These are phyloP conservation scores for Zygoascus flipseniorum DNA, from an alignment of 805 yeast genomes.

Conservation along the genomic window DNA sequence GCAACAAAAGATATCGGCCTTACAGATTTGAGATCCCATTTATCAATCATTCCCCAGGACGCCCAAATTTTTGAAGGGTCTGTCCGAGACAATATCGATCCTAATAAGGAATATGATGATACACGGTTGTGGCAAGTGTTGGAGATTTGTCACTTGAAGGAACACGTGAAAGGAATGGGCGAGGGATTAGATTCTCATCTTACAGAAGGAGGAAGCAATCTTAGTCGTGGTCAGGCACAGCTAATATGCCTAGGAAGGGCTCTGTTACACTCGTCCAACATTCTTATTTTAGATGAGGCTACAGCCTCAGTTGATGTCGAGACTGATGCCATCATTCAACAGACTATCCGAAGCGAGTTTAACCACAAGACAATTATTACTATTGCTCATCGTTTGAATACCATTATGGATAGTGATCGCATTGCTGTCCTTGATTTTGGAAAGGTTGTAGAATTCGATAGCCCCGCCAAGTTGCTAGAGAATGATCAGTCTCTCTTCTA, in stretches of 20 bases:
- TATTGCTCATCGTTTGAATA: constrained; percentile 77
- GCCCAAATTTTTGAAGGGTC: constrained; percentile 61
- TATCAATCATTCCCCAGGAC: constrained; percentile 63
- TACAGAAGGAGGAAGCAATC: constrained; percentile 65
- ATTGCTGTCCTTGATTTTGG: constrained; percentile 68
- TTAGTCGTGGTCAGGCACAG: constrained; percentile 79
- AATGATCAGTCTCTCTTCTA: constrained; percentile 65
- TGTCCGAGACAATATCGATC: constrained; percentile 55
- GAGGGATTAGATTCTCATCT: constrained; percentile 44
- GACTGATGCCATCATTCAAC: constrained; percentile 67
- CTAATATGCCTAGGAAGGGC: constrained; percentile 74
- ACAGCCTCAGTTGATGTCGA: constrained; percentile 76
- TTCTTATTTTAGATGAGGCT: constrained; percentile 72
- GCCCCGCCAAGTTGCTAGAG: constrained; percentile 56
- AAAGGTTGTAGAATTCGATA: constrained; percentile 59
- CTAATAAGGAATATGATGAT: constrained; percentile 42
- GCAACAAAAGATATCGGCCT: constrained; percentile 48
- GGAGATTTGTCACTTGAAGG: constrained; percentile 45
- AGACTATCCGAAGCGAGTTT: constrained; percentile 62
- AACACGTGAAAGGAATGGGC: constrained; percentile 37
- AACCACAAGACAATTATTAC: constrained; percentile 66
- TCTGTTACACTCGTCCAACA: constrained; percentile 55
- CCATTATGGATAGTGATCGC: constrained; percentile 70
- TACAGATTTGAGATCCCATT: constrained; percentile 44
- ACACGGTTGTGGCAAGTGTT: constrained; percentile 51